Conservation (phyloP, 306 rosid genomes). For the Sechiopsis laciniata region DNA sequence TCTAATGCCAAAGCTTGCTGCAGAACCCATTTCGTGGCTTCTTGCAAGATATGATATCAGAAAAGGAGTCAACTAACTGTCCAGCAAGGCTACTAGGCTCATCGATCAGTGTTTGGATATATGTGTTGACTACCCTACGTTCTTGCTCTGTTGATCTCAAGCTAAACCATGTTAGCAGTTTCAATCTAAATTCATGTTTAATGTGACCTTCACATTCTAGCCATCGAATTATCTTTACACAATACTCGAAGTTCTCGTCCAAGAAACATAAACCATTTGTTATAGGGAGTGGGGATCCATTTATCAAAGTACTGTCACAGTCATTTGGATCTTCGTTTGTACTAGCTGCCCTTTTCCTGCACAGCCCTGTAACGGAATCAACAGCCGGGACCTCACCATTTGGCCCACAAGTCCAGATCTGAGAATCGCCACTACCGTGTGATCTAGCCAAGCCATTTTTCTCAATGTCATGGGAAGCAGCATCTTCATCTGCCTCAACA, state of each 20-base stretch:
- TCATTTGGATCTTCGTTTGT: slow-evolving; percentile 71
- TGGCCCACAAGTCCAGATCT: slow-evolving; percentile 65
- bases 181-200: slow-evolving; percentile 83
- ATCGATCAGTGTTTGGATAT: slow-evolving; percentile 87
- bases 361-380: slow-evolving; percentile 58
- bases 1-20: slow-evolving; percentile 60
- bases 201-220: slow-evolving; percentile 96
- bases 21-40: slow-evolving; percentile 76
- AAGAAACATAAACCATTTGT: slow-evolving; percentile 63
- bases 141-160: slow-evolving; percentile 97
- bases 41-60: slow-evolving; percentile 82
- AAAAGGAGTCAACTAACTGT: slow-evolving; percentile 86
- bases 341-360: slow-evolving; percentile 67
- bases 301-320: slow-evolving; percentile 94
- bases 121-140: slow-evolving; percentile 95
- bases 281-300: slow-evolving; percentile 58
- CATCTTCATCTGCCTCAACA: slow-evolving; percentile 87
- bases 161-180: slow-evolving; percentile 98
- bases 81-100: slow-evolving; percentile 98
- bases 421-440: slow-evolving; percentile 87
- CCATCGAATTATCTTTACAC: slow-evolving; percentile 95
- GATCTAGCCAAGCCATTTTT: slow-evolving; percentile 70
- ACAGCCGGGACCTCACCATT: slow-evolving; percentile 78
- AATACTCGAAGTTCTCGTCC: slow-evolving; percentile 91
- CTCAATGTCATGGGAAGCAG: slow-evolving; percentile 71